phyloP scores from a whole-genome alignment of 1,284 basidiomycete species.

The Quambalaria eucalypti region DNA sequence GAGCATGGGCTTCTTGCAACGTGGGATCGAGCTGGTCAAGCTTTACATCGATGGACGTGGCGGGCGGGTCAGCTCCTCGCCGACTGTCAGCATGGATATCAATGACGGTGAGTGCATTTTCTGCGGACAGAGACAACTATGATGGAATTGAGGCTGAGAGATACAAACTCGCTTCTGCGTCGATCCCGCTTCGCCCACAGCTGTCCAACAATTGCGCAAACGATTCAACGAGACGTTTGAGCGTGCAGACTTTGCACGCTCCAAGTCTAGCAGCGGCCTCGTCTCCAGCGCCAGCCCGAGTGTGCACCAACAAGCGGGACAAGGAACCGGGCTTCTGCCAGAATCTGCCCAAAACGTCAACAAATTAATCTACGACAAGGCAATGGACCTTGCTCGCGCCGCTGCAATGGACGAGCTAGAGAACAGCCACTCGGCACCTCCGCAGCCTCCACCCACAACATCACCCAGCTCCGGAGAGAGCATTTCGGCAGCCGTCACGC shows the following conservation, averaged over 20 bases:
- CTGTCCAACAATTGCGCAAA: conserved; percentile 55
- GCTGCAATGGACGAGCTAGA: conserved; percentile 84
- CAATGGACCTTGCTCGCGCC: conserved; percentile 62
- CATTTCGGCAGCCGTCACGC: background rate
- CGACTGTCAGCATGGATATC: conserved; percentile 50
- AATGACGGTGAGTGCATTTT: conserved; percentile 51
- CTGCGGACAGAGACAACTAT: no score
- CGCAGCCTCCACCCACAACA: background rate
- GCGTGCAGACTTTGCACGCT: conserved; percentile 54
- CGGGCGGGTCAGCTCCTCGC: conserved; percentile 18
- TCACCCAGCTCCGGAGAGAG: background rate
- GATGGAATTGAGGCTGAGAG: no score
- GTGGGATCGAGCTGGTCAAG: conserved; percentile 58
- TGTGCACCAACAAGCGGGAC: no score
- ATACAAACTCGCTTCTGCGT: background rate
- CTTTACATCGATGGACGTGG: conserved; percentile 48
- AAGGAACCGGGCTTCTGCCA: conserved; percentile 49
- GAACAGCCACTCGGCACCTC: conserved; percentile 16
- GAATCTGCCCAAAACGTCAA: conserved; percentile 51
- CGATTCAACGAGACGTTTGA: conserved; percentile 56
- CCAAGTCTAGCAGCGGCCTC: conserved; percentile 19
- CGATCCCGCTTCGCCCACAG: background rate
- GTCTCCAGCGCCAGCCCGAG: background rate
- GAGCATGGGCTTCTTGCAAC: conserved; percentile 81
- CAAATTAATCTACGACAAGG: conserved; percentile 54